Evolutionary conservation across 495 filamentous ascomycete species (phyloP).

Genomic region (Aspergillus nanangensis): DNA sequence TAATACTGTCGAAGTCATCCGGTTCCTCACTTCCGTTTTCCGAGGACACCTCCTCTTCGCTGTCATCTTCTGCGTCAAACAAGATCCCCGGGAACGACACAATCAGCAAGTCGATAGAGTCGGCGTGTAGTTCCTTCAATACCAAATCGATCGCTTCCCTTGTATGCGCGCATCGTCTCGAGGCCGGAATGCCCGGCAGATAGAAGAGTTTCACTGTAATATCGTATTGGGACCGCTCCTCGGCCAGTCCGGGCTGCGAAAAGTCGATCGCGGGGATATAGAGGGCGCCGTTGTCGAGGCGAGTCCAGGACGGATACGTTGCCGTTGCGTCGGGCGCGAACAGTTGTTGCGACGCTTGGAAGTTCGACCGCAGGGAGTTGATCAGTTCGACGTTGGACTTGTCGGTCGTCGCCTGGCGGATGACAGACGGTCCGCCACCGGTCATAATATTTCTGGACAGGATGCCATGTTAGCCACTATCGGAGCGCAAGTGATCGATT

Average conservation of each 20-base stretch:
- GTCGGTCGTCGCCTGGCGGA: conserved; percentile 65
- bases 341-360: conserved; percentile 64
- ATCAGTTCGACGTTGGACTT: conserved; percentile 87
- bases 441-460: conserved; percentile 72
- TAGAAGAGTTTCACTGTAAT: conserved; percentile 95
- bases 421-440: conserved; percentile 69
- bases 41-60: conserved; percentile 57
- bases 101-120: conserved; percentile 81
- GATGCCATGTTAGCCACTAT: no score
- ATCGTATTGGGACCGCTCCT: conserved; percentile 78
- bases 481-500: no score
- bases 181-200: conserved; percentile 62
- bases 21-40: conserved; percentile 50
- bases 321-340: conserved; percentile 25
- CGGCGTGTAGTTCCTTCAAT: conserved; percentile 67
- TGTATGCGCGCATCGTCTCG: conserved; percentile 60
- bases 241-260: conserved; percentile 62
- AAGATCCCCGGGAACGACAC: conserved; percentile 89
- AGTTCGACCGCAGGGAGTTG: conserved; percentile 78
- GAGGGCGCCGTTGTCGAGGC: conserved; percentile 49
- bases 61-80: conserved; percentile 90
- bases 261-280: conserved; percentile 78
- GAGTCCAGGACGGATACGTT: conserved; percentile 56
- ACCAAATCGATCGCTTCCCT: conserved; percentile 75
- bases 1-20: conserved; percentile 62